Percentiles rank a stretch among this genome's conserved stretches.
phyloP scores from a whole-genome alignment of 2,329 filamentous ascomycete genomes.

The Zymoseptoria ardabiliae region DNA sequence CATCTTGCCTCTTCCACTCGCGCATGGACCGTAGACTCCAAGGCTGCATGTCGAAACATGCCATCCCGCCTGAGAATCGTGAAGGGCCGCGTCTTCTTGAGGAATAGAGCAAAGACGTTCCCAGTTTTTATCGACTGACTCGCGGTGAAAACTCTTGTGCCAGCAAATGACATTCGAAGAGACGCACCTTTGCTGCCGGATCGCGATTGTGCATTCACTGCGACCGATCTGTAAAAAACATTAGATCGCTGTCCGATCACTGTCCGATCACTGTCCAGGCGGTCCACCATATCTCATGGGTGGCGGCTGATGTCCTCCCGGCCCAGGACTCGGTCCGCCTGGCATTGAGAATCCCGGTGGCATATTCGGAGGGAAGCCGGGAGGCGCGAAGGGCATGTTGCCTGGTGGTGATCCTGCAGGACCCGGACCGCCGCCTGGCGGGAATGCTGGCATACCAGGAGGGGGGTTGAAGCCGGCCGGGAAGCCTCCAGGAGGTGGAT shows the following conservation, averaged over 20 bases:
- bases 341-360: constrained; percentile 3
- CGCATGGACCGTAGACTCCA: background rate
- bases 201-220: background rate
- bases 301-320: constrained; percentile 4
- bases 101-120: background rate
- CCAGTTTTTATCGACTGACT: background rate
- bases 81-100: background rate
- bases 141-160: background rate
- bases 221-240: background rate
- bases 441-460: constrained; percentile 29
- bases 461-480: constrained; percentile 28
- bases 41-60: background rate
- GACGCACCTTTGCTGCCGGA: background rate
- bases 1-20: background rate
- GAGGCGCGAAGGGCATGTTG: constrained; percentile 24
- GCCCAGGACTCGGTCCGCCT: constrained; percentile 2
- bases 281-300: background rate
- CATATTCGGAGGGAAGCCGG: constrained; percentile 19
- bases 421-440: constrained; percentile 30
- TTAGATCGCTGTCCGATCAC: background rate
- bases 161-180: background rate
- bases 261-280: background rate
- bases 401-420: constrained; percentile 23
- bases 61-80: background rate
- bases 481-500: constrained; percentile 32